Evolutionary conservation across 2,329 filamentous ascomycete genomes (phyloP).

Genomic region (Trichoderma oligosporum): DNA sequence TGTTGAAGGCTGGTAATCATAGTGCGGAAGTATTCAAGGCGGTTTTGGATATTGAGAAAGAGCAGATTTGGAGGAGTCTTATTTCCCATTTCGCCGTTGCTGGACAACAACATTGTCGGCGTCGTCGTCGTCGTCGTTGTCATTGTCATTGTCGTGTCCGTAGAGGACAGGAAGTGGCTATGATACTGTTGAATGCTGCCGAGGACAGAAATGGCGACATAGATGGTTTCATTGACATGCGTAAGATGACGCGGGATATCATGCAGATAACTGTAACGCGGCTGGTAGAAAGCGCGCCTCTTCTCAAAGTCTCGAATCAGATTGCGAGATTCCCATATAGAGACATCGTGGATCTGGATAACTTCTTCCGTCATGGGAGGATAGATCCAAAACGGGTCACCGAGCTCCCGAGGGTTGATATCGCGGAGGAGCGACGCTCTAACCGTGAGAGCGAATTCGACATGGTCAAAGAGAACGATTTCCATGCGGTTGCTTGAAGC

Average conservation of each 20-base stretch:
- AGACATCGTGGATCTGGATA: slow-evolving; percentile 30
- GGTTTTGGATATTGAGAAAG: slow-evolving; percentile 28
- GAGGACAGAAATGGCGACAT: slow-evolving; percentile 33
- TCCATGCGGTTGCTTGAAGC: slow-evolving; percentile 24
- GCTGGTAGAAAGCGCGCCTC: neutral
- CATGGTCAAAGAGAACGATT: slow-evolving; percentile 33
- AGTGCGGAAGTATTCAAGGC: slow-evolving; percentile 34
- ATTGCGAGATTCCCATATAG: slow-evolving; percentile 40
- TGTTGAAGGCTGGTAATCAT: slow-evolving; percentile 34
- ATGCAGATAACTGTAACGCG: slow-evolving; percentile 38
- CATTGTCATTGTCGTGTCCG: neutral
- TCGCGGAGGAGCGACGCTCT: neutral
- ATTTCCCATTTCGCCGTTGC: neutral
- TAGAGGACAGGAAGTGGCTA: slow-evolving; percentile 17
- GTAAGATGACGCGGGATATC: slow-evolving; percentile 43
- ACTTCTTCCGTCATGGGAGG: slow-evolving; percentile 31
- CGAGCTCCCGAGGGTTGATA: slow-evolving; percentile 15
- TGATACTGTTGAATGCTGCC: slow-evolving; percentile 34
- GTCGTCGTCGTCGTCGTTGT: neutral
- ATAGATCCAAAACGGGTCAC: slow-evolving; percentile 39
- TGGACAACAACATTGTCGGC: no score
- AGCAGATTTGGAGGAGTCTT: neutral
- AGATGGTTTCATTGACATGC: slow-evolving; percentile 43
- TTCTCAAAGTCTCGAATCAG: slow-evolving; percentile 36
- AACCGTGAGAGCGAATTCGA: slow-evolving; percentile 11